phyloP scores from a whole-genome alignment of 2,329 filamentous ascomycete species.

The Ophiostoma sp. region DNA sequence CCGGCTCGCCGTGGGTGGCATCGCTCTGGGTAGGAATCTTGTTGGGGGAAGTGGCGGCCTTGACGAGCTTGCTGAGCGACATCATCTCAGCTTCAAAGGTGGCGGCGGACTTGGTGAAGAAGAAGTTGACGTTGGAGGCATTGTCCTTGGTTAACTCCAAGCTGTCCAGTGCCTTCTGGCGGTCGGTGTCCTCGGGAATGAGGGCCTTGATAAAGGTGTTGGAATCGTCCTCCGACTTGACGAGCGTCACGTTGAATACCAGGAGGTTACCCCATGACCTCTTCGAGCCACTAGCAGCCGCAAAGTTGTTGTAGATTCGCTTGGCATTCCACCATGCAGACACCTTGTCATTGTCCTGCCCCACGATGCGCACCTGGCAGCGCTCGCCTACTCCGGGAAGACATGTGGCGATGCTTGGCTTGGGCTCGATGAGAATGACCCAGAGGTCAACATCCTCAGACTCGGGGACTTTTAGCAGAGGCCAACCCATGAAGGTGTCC shows the following conservation, averaged over 20 bases:
- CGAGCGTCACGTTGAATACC: constrained; percentile 24
- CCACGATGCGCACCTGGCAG: constrained; percentile 22
- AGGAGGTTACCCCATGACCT: constrained; percentile 21
- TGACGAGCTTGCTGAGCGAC: constrained; percentile 23
- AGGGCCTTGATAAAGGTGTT: constrained; percentile 18
- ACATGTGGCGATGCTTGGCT: not conserved
- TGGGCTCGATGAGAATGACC: constrained; percentile 25
- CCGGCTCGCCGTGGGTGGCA: not conserved
- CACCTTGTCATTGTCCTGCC: not conserved
- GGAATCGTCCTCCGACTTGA: constrained; percentile 12
- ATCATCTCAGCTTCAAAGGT: constrained; percentile 27
- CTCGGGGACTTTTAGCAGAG: constrained; percentile 19
- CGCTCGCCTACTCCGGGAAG: constrained; percentile 26
- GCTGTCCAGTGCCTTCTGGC: not conserved
- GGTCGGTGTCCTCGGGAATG: constrained; percentile 16
- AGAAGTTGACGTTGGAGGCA: constrained; percentile 21
- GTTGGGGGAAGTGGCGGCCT: not conserved
- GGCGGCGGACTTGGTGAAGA: constrained; percentile 25
- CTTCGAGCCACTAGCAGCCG: not conserved
- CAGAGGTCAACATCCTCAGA: constrained; percentile 23
- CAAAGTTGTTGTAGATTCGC: constrained; percentile 26
- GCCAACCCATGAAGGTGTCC: constrained; percentile 24
- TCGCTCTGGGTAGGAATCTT: not conserved
- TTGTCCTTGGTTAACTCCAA: constrained; percentile 22
- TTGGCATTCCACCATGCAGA: constrained; percentile 25